A percentile compares a stretch with the other conserved stretches of the same genome.
phyloP scores from a whole-genome alignment of 768 basidiomycete species.

The Hericium coralloides region DNA sequence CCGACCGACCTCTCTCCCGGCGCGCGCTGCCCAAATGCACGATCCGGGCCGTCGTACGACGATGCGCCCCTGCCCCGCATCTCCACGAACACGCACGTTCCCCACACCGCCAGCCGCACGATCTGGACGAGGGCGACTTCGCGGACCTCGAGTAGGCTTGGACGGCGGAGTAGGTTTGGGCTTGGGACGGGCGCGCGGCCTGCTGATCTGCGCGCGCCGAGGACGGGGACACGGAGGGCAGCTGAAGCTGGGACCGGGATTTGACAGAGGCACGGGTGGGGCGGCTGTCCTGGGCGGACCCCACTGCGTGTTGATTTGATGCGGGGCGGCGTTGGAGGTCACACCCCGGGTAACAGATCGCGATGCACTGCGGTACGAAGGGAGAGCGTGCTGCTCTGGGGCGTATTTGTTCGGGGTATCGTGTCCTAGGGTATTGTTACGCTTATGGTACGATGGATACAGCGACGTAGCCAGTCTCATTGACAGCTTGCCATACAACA shows the following conservation, averaged over 20 bases:
- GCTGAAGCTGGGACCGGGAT: not conserved
- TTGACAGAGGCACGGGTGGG: no score
- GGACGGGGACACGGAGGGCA: not conserved
- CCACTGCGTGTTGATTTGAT: no score
- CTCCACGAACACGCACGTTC: not conserved
- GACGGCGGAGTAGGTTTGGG: not conserved
- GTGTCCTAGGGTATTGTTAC: no score
- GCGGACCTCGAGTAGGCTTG: constrained; percentile 50
- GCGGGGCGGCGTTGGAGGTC: not conserved
- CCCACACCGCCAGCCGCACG: constrained; percentile 56
- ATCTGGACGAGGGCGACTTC: constrained; percentile 92
- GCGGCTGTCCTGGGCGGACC: no score
- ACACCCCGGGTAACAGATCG: not conserved
- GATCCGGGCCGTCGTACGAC: not conserved
- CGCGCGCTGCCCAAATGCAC: not conserved
- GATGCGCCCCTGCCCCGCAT: not conserved
- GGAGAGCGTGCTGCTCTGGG: no score
- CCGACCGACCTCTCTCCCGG: not conserved
- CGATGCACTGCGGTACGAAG: no score
- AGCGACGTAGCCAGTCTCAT: no score
- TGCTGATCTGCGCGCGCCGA: not conserved
- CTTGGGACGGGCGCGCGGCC: no score
- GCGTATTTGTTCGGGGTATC: no score
- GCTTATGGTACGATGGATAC: no score
- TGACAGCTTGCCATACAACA: no score